Conservation (phyloP, 1,284 basidiomycete genomes). For the Malassezia dermatis region DNA sequence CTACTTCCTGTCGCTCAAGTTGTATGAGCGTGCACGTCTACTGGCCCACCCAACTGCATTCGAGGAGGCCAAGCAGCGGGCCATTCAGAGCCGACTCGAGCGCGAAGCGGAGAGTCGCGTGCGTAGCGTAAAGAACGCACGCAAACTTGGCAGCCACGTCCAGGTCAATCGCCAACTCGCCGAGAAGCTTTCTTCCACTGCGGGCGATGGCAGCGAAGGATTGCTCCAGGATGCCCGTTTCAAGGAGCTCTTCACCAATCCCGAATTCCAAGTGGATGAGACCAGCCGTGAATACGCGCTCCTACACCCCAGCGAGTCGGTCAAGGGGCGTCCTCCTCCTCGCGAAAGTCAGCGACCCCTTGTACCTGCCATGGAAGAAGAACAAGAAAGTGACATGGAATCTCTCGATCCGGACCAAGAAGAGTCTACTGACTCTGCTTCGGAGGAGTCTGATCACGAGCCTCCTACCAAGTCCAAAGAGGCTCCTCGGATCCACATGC, state of each 20-base stretch:
- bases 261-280: constrained; percentile 89
- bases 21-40: constrained; percentile 88
- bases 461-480: not conserved
- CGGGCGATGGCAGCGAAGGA: constrained; percentile 49
- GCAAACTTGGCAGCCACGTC: constrained; percentile 45
- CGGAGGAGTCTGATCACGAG: not conserved
- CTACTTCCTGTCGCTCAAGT: constrained; percentile 87
- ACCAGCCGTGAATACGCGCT: constrained; percentile 73
- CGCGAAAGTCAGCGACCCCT: constrained; percentile 45
- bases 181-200: constrained; percentile 59
- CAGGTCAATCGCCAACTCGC: constrained; percentile 90
- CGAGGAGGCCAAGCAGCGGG: constrained; percentile 78
- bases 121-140: constrained; percentile 49
- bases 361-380: constrained; percentile 78
- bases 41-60: constrained; percentile 94
- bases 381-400: constrained; percentile 68
- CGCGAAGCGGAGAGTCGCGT: constrained; percentile 87
- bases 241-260: constrained; percentile 78
- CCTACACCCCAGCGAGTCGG: constrained; percentile 71
- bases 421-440: constrained; percentile 15
- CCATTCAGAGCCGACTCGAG: constrained; percentile 78
- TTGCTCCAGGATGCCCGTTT: constrained; percentile 82
- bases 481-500: constrained; percentile 3
- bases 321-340: constrained; percentile 9
- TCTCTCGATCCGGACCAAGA: constrained; percentile 53